These are phyloP conservation scores for Solanum infundibuliforme DNA, from an alignment of 257 asterid genomes.

Conservation along the genomic window DNA sequence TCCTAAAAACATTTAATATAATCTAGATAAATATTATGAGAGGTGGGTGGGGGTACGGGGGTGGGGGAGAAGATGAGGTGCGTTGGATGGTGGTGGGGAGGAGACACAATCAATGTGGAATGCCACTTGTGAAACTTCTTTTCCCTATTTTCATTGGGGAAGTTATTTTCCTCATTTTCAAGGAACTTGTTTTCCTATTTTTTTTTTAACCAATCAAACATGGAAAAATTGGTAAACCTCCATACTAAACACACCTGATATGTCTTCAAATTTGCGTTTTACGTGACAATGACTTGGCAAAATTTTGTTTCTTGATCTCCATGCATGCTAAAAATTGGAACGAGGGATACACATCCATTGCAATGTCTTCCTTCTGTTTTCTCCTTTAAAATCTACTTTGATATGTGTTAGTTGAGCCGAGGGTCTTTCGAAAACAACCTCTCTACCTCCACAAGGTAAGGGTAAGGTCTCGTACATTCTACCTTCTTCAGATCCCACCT, in stretches of 20 bases:
- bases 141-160: neutral
- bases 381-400: neutral
- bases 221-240: neutral
- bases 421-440: neutral
- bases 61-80: neutral
- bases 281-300: neutral
- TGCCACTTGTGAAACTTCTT: neutral
- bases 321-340: neutral
- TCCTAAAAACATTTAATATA: neutral
- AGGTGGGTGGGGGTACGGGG: neutral
- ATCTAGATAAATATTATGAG: neutral
- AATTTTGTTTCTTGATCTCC: neutral
- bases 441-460: neutral
- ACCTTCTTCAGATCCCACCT: neutral
- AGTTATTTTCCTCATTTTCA: neutral
- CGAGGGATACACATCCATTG: neutral
- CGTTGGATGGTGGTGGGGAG: neutral
- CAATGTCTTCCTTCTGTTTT: neutral
- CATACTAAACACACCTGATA: neutral
- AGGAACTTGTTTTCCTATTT: neutral
- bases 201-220: no score
- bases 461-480: neutral
- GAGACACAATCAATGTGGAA: neutral
- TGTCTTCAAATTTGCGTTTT: neutral
- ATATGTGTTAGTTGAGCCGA: neutral